Evolutionary conservation across 352 stramenopile genomes (phyloP).

Genomic region (Saprolegnia diclina): DNA sequence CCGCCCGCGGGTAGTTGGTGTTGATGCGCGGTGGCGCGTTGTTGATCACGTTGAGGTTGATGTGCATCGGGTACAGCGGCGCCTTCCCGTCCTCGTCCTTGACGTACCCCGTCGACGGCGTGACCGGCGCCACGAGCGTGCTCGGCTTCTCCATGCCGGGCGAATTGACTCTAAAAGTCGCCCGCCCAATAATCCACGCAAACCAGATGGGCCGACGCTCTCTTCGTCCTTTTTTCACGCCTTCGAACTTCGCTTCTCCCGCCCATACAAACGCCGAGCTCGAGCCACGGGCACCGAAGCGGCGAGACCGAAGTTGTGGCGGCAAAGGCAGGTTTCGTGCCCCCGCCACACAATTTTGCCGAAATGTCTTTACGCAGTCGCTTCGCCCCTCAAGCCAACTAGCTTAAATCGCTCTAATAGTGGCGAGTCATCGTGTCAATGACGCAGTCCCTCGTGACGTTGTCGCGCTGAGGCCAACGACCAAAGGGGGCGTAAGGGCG

Average conservation of each 20-base stretch:
- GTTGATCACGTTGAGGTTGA: slow-evolving; percentile 81
- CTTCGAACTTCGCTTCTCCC: neutral
- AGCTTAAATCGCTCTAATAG: no score
- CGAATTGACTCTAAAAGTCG: neutral
- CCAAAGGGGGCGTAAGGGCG: no score
- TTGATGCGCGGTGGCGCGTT: slow-evolving; percentile 49
- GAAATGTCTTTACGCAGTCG: no score
- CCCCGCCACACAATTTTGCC: neutral
- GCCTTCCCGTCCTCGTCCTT: slow-evolving; percentile 46
- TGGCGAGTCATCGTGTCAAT: no score
- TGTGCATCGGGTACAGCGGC: slow-evolving; percentile 59
- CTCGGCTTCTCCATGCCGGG: neutral
- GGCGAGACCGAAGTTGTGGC: neutral
- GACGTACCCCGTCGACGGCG: neutral
- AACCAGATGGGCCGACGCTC: neutral
- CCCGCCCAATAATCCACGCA: neutral
- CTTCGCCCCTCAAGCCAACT: no score
- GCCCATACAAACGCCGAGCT: neutral
- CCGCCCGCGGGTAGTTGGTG: slow-evolving; percentile 26
- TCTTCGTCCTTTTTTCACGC: neutral
- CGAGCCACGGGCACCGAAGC: no score
- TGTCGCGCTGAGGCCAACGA: no score
- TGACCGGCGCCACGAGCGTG: neutral
- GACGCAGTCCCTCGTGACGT: no score
- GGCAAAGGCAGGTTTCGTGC: neutral